Conservation (phyloP, 805 yeast species). For the Scheffersomyces ergatensis region DNA sequence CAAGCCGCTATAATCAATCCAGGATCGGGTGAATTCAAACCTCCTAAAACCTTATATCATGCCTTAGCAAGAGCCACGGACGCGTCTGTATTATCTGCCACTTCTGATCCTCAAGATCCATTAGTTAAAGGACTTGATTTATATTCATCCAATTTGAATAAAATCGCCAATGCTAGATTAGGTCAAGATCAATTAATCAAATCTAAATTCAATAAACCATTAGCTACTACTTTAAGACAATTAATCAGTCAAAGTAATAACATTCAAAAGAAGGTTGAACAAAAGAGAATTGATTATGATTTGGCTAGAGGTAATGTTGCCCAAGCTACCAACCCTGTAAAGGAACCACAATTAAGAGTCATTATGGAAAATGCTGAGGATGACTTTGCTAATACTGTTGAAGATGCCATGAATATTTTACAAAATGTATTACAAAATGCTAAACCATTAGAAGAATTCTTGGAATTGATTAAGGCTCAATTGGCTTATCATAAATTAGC, state of each 20-base stretch:
- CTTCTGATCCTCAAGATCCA: constrained; percentile 42
- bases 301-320: constrained; percentile 58
- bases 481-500: constrained; percentile 79
- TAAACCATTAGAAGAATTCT: constrained; percentile 62
- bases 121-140: constrained; percentile 62
- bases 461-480: constrained; percentile 74
- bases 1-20: constrained; percentile 62
- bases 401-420: constrained; percentile 81
- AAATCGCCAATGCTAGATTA: constrained; percentile 77
- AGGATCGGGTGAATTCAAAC: constrained; percentile 39
- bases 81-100: constrained; percentile 39
- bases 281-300: constrained; percentile 76
- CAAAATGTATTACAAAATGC: constrained; percentile 74
- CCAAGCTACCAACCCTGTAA: constrained; percentile 40
- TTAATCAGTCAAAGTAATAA: constrained; percentile 61
- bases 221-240: constrained; percentile 59
- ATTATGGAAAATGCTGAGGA: constrained; percentile 84
- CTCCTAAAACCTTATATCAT: constrained; percentile 80
- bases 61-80: constrained; percentile 78
- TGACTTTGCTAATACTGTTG: constrained; percentile 85
- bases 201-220: constrained; percentile 65
- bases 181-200: constrained; percentile 77
- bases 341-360: constrained; percentile 71
- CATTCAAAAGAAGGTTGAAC: constrained; percentile 72
- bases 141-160: constrained; percentile 67